Evolutionary conservation across 306 rosid genomes (phyloP), one percentile per base, ranked within the genome.

Genomic region (Rosa lucieae): DNA sequence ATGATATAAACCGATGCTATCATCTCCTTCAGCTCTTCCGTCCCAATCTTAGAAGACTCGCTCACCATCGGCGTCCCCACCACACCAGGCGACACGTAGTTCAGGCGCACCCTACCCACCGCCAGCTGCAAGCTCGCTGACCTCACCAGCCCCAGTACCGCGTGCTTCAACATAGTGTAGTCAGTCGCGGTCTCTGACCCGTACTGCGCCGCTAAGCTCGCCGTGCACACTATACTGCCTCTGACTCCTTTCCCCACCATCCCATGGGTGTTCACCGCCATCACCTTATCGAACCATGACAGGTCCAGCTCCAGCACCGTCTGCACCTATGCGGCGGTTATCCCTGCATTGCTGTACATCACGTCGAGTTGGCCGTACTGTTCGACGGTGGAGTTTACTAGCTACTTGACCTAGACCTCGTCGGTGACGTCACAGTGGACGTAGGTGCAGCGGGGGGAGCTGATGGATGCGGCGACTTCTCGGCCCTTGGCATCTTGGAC

Each of bases 221-320:
- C 89, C 3, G 88, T 87, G 82, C 91, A 91, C n/a, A 87, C 76
- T 7, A 89, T 87, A 66, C 88, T 74, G n/a, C 78, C 78, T 11
- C 29, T 56, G 39, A 58, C 77, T 8, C 7, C 32, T 13, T 11
- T 20, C 26, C 71, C 62, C 5, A 72, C 80, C 65, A 49, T 66
- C 37, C 73, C 80, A 0, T 51, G 46, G 1, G 40, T 63, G 14
- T 77, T 77, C 7, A 66, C 63, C 0, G 80, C 63, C 35, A 77
- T 47, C 21, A 47, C 10, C 49, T 11, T 63, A 20, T 67, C 80
- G 15, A 23, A 63, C 52, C 4, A 59, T 42, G 58, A 29, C 18
- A 80, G 59, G 35, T 74, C 76, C 12, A 67, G 49, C 49, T 74
- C 79, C 10, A 62, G 46, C 10, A 67, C 73, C 1, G 52, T 75